phyloP scores from a whole-genome alignment of 139 green algal species.

The Chlorella sp. region DNA sequence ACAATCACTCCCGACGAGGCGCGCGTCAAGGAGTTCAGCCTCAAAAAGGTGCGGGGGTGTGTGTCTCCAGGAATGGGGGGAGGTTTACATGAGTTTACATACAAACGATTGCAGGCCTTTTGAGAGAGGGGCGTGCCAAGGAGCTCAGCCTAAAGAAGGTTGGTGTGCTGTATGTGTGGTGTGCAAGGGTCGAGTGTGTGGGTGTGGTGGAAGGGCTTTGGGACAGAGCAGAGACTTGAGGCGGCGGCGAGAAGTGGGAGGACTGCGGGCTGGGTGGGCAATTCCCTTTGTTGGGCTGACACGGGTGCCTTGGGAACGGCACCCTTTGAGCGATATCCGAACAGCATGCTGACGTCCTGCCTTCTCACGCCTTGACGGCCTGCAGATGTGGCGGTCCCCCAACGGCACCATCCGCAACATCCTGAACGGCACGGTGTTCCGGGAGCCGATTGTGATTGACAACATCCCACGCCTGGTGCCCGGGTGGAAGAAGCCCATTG shows the following conservation, averaged over 20 bases:
- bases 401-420: slow-evolving; percentile 90
- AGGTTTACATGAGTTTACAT: neutral
- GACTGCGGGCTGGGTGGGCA: too few relatives aligned
- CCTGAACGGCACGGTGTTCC: slow-evolving; percentile 89
- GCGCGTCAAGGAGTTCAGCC: slow-evolving; percentile 93
- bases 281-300: too few relatives aligned
- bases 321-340: too few relatives aligned
- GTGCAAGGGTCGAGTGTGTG: too few relatives aligned
- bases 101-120: neutral
- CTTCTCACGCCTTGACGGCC: too few relatives aligned
- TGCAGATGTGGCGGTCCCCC: slow-evolving; percentile 54
- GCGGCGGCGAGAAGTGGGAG: neutral
- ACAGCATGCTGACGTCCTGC: neutral
- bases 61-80: neutral
- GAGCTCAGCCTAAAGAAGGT: slow-evolving; percentile 96
- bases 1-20: slow-evolving; percentile 98
- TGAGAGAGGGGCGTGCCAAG: slow-evolving; percentile 40
- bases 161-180: neutral
- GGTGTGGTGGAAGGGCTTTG: too few relatives aligned
- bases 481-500: slow-evolving; percentile 92
- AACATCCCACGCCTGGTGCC: slow-evolving; percentile 95
- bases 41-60: slow-evolving; percentile 84
- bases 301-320: neutral
- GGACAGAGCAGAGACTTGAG: too few relatives aligned
- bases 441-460: slow-evolving; percentile 94